phyloP scores from a whole-genome alignment of 345 rosid species.

The Eucalyptus sp. region DNA sequence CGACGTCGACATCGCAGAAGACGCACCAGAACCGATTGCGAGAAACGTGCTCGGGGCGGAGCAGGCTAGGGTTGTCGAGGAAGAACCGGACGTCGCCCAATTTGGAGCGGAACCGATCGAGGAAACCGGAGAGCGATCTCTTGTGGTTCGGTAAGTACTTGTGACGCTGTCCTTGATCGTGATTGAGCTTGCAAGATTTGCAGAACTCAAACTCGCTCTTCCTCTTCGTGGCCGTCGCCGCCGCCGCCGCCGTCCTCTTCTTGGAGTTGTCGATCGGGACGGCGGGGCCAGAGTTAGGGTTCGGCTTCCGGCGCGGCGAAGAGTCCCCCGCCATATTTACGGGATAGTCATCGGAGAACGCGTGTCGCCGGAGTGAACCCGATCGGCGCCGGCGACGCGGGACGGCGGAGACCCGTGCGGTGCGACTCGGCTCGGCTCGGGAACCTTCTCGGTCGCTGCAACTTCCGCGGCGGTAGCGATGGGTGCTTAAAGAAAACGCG shows the following conservation, averaged over 20 bases:
- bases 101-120: constrained; percentile 52
- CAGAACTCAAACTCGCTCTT: constrained; percentile 52
- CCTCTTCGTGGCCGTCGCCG: constrained; percentile 6
- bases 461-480: not conserved
- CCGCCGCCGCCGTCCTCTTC: not conserved
- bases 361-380: not conserved
- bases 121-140: constrained; percentile 36
- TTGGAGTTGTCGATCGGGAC: not conserved
- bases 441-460: not conserved
- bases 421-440: not conserved
- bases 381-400: not conserved
- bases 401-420: not conserved
- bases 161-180: constrained; percentile 62
- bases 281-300: not conserved
- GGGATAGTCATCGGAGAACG: not conserved
- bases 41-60: constrained; percentile 43
- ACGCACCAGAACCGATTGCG: constrained; percentile 72
- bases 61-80: constrained; percentile 44
- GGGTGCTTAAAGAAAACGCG: not conserved
- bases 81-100: constrained; percentile 50
- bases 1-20: constrained; percentile 63
- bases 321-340: not conserved
- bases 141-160: constrained; percentile 75
- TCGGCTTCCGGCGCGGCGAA: not conserved
- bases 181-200: constrained; percentile 58